Percentiles rank a stretch among this genome's conserved stretches.
These are phyloP conservation scores for Miscanthus sacchariflorus DNA, from an alignment of 202 grass and related monocot genomes.

Conservation along the genomic window DNA sequence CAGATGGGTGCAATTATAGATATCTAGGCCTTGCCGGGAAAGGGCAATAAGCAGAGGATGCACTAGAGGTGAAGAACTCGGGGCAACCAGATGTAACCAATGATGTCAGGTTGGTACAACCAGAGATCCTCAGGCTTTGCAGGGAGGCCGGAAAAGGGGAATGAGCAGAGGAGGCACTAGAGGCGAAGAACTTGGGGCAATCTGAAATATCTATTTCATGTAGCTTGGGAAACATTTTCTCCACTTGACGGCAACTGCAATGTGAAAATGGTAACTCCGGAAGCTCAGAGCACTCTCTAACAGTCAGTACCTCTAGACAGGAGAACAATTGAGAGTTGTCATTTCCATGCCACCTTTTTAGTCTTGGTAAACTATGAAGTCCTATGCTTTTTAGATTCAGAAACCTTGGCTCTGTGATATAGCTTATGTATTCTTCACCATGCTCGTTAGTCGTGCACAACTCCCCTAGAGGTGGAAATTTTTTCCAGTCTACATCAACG, in stretches of 20 bases:
- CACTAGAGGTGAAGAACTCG: not conserved
- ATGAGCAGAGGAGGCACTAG: no score
- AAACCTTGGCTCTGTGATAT: not conserved
- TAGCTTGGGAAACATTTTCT: not conserved
- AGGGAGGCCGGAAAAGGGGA: no score
- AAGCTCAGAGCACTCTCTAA: not conserved
- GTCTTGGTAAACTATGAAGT: not conserved
- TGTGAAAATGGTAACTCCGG: not conserved
- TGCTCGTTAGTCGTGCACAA: not conserved
- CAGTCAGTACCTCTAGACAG: not conserved
- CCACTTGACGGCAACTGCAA: not conserved
- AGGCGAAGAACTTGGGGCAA: not conserved
- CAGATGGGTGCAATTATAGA: accelerated
- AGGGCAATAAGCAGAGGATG: not conserved
- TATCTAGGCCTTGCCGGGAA: not conserved
- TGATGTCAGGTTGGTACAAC: no score
- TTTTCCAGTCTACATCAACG: not conserved
- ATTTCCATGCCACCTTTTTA: not conserved
- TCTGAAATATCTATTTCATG: not conserved
- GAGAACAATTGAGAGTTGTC: not conserved
- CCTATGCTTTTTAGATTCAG: not conserved
- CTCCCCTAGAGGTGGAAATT: not conserved
- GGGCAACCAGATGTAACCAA: not conserved
- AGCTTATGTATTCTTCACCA: not conserved
- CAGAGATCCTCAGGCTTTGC: no score